Base-by-base conservation (phyloP, 129 eudicot species). In the Centrapalus pauciflorus region DNA sequence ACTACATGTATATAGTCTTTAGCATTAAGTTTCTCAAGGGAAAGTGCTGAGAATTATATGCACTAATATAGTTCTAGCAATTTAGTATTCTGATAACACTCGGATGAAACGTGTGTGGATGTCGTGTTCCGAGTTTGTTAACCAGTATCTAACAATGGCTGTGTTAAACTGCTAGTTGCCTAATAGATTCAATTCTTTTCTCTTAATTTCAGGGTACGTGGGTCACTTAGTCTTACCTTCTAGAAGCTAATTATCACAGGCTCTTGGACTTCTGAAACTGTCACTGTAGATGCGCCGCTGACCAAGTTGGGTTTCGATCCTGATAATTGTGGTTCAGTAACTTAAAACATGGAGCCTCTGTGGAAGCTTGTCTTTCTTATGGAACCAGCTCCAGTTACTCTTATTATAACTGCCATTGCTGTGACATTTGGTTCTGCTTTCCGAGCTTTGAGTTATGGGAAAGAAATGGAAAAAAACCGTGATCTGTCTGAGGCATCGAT, bases 391-490 rank as follows among this genome's bases (percentile, higher is more conserved):
- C 88, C 98, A 4, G 32, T 85, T 51, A 82, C 96, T 60, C 95
- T 93, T 46, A 88, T 93, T 34, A 20, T 85, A 65, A 93, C 98
- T 0, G 98, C 98, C 13, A 82, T 93, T 33, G 87, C 83, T 27
- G 98, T 93, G 48, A 76, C 96, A 20, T 84, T 73, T 55, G 95
- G 87, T 6, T 81, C 98, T 33, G 98, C 98, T 66, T 78, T 83
- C 45, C 84, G 98, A 52, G 95, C 98, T 12, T 76, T 93, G 23
- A 85, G 68, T 48, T 85, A 93, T 24, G 92, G 96, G 34, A 93
- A 93, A 79, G 96, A 88, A 71, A 93, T 93, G 98, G 98, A 93
- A 79, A 70, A 84, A 5, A 93, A 93, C 25, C 90, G 88, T 23
- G 96, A 93, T 55, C 41, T 93, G 7, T 88, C 92, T 2, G 98